Conservation (phyloP, 495 filamentous ascomycete species). For the Hyaloscypha finlandica region DNA sequence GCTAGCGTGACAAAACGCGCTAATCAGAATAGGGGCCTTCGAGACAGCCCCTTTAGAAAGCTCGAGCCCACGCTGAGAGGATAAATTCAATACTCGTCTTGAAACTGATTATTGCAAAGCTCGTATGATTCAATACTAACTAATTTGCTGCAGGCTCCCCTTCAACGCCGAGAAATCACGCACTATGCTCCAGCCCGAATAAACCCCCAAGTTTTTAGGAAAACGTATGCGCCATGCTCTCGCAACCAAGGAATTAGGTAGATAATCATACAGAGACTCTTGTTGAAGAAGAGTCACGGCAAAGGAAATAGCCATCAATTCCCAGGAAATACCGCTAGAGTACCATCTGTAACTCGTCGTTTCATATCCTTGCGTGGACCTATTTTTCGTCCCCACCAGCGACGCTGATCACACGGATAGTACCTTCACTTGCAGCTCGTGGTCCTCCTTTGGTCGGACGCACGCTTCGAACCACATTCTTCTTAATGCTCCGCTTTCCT, state of each 20-base stretch:
- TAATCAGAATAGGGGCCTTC: neutral
- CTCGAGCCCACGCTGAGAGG: no score
- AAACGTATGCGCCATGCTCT: slow-evolving; percentile 21
- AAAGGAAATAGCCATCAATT: slow-evolving; percentile 8
- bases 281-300: slow-evolving; percentile 29
- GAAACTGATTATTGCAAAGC: neutral
- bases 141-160: neutral
- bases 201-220: slow-evolving; percentile 2
- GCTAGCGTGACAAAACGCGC: slow-evolving; percentile 2
- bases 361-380: neutral
- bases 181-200: neutral
- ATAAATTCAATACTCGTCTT: neutral
- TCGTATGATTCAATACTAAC: neutral
- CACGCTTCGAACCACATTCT: slow-evolving; percentile 19
- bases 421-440: slow-evolving; percentile 13
- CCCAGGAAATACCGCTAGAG: neutral
- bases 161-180: neutral
- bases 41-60: no score
- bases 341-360: neutral
- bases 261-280: slow-evolving; percentile 29
- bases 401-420: slow-evolving; percentile 23
- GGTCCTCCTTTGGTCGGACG: neutral
- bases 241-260: slow-evolving; percentile 12
- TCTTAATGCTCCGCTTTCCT: slow-evolving; percentile 12
- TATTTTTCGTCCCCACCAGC: neutral